Evolutionary conservation across 306 rosid genomes (phyloP), one percentile per base, ranked within the genome.

Genomic region (Hylodesmum podocarpum): DNA sequence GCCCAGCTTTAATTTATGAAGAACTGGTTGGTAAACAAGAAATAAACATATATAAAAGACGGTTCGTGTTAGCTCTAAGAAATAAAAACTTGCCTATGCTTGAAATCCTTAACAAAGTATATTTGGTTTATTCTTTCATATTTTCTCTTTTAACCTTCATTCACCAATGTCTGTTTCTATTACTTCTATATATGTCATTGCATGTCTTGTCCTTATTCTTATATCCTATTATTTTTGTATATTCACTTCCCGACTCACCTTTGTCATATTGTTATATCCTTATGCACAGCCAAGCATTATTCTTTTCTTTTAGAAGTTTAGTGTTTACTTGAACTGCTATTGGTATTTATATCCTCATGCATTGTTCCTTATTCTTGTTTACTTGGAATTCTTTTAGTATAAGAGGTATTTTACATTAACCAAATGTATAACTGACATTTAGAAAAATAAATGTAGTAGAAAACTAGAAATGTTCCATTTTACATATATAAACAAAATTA

Each of bases 231-330:
- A 33, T 65, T n/a, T 34, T 37, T 18, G 34, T 50, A 25, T 34
- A 1, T 76, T 65, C 37, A 2, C 72, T 37, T 36, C 44, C 15
- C 6, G 4, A 3, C 47, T 61, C 34, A 11, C 25, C 27, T 11
- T 46, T 33, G 46, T 44, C 19, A n/a, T n/a, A 64, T 50, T 58
- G 33, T 76, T 51, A 25, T 29, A 11, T 50, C 50, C 41, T 37
- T 14, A 1, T 14, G 34, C n/a, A 34, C 51, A 49, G 15, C 36
- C 40, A 22, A 29, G 44, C 33, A 19, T 8, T 21, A 40, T 22
- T 39, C 33, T 76, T 46, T 75, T 21, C 63, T 63, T 63, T 63
- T 62, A 37, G 28, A 19, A 39, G 40, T 75, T 62, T 47, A 15
- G 4, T 33, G 72, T 75, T 28, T 4, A 8, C 4, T 27, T 37